These are phyloP conservation scores for Serendipita sp. DNA, from an alignment of 768 basidiomycete species.

Conservation along the genomic window DNA sequence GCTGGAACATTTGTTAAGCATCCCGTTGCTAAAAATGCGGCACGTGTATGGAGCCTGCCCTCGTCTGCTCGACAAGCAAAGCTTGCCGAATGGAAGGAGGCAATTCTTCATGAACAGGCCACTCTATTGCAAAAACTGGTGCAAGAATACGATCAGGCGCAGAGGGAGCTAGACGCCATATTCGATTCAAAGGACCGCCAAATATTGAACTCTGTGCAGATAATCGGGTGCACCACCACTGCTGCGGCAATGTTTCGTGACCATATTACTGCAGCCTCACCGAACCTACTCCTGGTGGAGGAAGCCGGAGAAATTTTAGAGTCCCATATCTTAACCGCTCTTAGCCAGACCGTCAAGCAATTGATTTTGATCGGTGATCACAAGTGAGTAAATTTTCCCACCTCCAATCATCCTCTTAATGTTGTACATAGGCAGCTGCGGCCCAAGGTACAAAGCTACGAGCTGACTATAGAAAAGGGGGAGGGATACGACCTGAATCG, in stretches of 20 bases:
- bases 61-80: slow-evolving; percentile 16
- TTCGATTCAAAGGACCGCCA: slow-evolving; percentile 22
- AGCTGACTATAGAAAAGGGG: slow-evolving; percentile 48
- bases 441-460: slow-evolving; percentile 53
- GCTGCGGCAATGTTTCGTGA: slow-evolving; percentile 45
- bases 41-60: slow-evolving; percentile 26
- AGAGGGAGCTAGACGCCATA: slow-evolving; percentile 23
- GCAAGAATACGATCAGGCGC: slow-evolving; percentile 26
- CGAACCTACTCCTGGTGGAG: slow-evolving; percentile 46
- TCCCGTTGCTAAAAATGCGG: slow-evolving; percentile 15
- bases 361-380: slow-evolving; percentile 59
- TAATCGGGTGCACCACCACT: slow-evolving; percentile 56
- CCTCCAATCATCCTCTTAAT: background rate
- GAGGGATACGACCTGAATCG: slow-evolving; percentile 51
- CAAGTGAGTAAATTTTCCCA: slow-evolving; percentile 31
- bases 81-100: slow-evolving; percentile 22
- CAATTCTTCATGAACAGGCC: slow-evolving; percentile 23
- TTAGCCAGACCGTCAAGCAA: slow-evolving; percentile 31
- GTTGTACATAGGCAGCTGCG: slow-evolving; percentile 39
- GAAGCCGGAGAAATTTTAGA: slow-evolving; percentile 63
- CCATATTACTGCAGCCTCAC: slow-evolving; percentile 29
- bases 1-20: slow-evolving; percentile 27
- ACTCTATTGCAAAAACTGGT: slow-evolving; percentile 21
- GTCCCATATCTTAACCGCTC: slow-evolving; percentile 45
- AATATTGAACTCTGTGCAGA: slow-evolving; percentile 30